Conservation (phyloP, 352 stramenopile species). For the Pythium dissotocum region DNA sequence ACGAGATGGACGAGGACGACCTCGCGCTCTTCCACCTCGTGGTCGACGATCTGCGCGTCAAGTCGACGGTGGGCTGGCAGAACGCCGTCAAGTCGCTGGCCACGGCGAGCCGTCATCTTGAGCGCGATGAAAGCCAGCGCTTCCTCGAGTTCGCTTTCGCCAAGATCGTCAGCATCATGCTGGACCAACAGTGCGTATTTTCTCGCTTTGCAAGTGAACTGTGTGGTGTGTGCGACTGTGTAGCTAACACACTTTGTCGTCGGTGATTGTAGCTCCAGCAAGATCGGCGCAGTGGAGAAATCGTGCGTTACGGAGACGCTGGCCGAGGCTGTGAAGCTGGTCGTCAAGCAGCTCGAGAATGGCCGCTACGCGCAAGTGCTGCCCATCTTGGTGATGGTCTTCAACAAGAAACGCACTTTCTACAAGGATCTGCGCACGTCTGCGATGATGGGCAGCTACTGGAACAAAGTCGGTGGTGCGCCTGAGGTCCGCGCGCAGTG, state of each 20-base stretch:
- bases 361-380: slow-evolving; percentile 66
- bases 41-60: slow-evolving; percentile 81
- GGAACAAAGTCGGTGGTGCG: slow-evolving; percentile 84
- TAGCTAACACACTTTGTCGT: background rate
- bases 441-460: slow-evolving; percentile 88
- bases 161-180: slow-evolving; percentile 89
- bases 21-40: slow-evolving; percentile 84
- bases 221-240: slow-evolving; percentile 7
- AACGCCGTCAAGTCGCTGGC: slow-evolving; percentile 88
- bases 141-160: slow-evolving; percentile 80
- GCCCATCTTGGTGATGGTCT: slow-evolving; percentile 76
- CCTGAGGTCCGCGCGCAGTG: slow-evolving; percentile 84
- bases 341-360: slow-evolving; percentile 73
- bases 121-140: slow-evolving; percentile 67
- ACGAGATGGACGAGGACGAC: slow-evolving; percentile 83
- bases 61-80: slow-evolving; percentile 90
- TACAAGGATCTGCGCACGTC: slow-evolving; percentile 89
- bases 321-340: slow-evolving; percentile 59
- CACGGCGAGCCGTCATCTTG: slow-evolving; percentile 63
- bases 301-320: slow-evolving; percentile 83
- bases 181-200: slow-evolving; percentile 85
- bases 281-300: slow-evolving; percentile 87
- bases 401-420: slow-evolving; percentile 90
- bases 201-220: background rate
- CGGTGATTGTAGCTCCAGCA: slow-evolving; percentile 61